These are phyloP conservation scores for Tricholoma terreum DNA, from an alignment of 768 basidiomycete genomes.

Conservation along the genomic window DNA sequence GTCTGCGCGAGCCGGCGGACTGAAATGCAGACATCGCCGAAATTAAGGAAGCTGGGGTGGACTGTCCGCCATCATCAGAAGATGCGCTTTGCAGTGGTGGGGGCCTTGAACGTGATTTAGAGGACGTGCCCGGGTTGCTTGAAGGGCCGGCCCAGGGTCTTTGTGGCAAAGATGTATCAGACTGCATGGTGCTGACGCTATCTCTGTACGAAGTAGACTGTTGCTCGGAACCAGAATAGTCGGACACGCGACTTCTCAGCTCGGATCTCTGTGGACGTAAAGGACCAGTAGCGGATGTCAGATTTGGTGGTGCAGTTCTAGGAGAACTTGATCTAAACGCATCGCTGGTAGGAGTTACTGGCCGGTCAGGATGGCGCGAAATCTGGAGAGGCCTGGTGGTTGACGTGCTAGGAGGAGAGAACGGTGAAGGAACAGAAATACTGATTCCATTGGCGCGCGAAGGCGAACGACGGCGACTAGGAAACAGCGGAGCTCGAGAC, in stretches of 20 bases:
- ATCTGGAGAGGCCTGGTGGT: slow-evolving; percentile 59
- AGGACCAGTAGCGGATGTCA: slow-evolving; percentile 46
- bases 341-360: slow-evolving; percentile 49
- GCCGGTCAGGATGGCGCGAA: slow-evolving; percentile 50
- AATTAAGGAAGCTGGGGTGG: slow-evolving; percentile 47
- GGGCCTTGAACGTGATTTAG: slow-evolving; percentile 23
- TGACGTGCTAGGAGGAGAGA: slow-evolving; percentile 33
- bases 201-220: slow-evolving; percentile 40
- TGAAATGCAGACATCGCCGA: slow-evolving; percentile 70
- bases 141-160: slow-evolving; percentile 7
- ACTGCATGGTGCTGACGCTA: slow-evolving; percentile 47
- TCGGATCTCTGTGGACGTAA: slow-evolving; percentile 69
- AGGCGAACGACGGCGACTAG: slow-evolving; percentile 51
- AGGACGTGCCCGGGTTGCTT: slow-evolving; percentile 10
- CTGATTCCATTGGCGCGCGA: slow-evolving; percentile 37
- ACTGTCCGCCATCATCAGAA: slow-evolving; percentile 30
- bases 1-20: slow-evolving; percentile 56
- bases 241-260: slow-evolving; percentile 52
- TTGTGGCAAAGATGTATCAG: slow-evolving; percentile 19
- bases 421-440: slow-evolving; percentile 34
- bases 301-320: slow-evolving; percentile 33
- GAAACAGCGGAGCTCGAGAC: slow-evolving; percentile 60
- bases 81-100: slow-evolving; percentile 31
- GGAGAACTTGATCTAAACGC: slow-evolving; percentile 35
- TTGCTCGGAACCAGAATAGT: slow-evolving; percentile 50